Percentiles rank a stretch among this genome's conserved stretches.
Evolutionary conservation across 345 rosid species (phyloP).

Genomic region (Acer yangbiense): DNA sequence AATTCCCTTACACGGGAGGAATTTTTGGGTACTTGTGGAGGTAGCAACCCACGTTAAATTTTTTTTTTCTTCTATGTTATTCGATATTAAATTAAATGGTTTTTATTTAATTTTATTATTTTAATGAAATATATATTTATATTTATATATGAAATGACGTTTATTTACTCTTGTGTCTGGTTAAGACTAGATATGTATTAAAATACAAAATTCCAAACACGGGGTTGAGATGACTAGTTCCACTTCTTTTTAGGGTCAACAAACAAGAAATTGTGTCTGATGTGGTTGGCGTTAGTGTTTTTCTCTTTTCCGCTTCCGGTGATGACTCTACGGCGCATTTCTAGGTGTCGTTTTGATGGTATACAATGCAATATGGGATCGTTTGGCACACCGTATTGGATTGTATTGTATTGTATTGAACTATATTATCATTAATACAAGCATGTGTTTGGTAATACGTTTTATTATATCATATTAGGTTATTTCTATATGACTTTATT

Average conservation of each 20-base stretch:
- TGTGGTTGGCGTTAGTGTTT: neutral
- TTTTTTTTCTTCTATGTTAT: neutral
- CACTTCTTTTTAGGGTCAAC: neutral
- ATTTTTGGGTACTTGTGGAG: conserved; percentile 22
- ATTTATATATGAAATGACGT: neutral
- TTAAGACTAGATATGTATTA: neutral
- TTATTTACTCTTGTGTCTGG: neutral
- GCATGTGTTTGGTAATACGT: no score
- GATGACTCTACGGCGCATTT: neutral
- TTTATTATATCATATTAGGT: no score
- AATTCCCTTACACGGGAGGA: conserved; percentile 10
- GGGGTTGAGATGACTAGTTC: neutral
- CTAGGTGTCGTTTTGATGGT: neutral
- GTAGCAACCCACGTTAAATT: neutral
- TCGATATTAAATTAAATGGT: neutral
- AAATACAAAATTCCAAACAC: neutral
- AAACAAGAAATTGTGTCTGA: no score
- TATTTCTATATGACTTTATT: no score
- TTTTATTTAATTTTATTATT: neutral
- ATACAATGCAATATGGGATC: neutral
- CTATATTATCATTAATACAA: no score
- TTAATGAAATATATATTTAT: neutral
- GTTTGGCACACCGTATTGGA: no score
- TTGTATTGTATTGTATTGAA: no score
- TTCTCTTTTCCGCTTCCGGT: neutral